Percentiles rank a stretch among this genome's conserved stretches.
Evolutionary conservation across 495 filamentous ascomycete species (phyloP).

Genomic region (Terfezia boudieri): DNA sequence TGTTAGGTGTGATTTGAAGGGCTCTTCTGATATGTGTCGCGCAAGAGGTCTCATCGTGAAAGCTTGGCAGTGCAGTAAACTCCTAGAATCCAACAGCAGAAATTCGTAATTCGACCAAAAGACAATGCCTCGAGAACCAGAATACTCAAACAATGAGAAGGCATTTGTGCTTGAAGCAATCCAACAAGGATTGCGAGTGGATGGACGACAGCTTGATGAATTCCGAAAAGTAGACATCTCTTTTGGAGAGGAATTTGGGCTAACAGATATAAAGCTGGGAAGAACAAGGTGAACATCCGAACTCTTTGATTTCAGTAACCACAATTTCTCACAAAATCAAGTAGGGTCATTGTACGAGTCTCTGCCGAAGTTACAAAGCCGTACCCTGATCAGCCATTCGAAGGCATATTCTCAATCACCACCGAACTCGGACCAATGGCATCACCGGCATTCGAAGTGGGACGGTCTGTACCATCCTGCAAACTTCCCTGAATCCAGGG

Average conservation of each 20-base stretch:
- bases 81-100: no score
- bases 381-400: constrained; percentile 70
- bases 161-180: constrained; percentile 56
- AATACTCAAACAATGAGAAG: constrained; percentile 57
- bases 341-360: constrained; percentile 59
- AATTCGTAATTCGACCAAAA: no score
- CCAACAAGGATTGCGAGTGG: constrained; percentile 52
- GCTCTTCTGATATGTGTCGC: no score
- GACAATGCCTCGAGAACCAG: constrained; percentile 69
- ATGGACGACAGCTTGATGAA: constrained; percentile 56
- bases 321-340: not conserved
- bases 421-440: constrained; percentile 85
- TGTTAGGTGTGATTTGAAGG: not conserved
- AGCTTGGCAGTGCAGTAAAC: no score
- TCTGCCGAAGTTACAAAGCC: constrained; percentile 73
- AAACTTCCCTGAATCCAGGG: not conserved
- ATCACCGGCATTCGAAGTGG: constrained; percentile 71
- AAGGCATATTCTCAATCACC: constrained; percentile 77
- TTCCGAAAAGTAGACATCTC: constrained; percentile 53
- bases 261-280: constrained; percentile 70
- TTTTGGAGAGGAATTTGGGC: constrained; percentile 79
- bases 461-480: constrained; percentile 31
- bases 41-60: no score
- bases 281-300: constrained; percentile 49
- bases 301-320: not conserved